Evolutionary conservation across 768 basidiomycete species (phyloP), one percentile per base, ranked within the genome.

Genomic region (Coprinopsis sp.): DNA sequence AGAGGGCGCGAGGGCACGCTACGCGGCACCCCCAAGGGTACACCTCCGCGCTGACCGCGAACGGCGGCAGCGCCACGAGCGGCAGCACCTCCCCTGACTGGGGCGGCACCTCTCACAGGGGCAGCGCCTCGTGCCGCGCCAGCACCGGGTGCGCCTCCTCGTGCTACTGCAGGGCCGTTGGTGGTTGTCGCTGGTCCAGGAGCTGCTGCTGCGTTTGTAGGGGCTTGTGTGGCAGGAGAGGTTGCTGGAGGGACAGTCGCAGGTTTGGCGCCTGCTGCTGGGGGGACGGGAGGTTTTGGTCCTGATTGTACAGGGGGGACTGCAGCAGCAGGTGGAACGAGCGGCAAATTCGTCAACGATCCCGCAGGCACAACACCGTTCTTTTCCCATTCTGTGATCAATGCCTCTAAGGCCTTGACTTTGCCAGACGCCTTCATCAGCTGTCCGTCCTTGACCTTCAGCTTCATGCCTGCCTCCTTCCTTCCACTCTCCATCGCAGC

Each of bases 401-500:
- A 77, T 10, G 72, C 70, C 56, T 89, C 86, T 28, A 87, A 67
- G 6, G 84, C 81, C 65, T 87, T 89, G 40, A 87, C 66, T 47
- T 72, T 76, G 47, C 65, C 67, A 57, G 86, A 79, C 8, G 77
- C 68, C 41, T 70, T 76, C 24, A 80, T 70, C n/a, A 89, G 66
- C 53, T 84, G 84, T 1, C 69, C 66, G 53, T 91, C 87, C 64
- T 88, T 89, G 33, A 90, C 53, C 59, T 83, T 86, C 27, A 65
- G 59, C 65, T 84, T 85, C 19, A 78, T 69, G 1, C 56, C 67
- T 41, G 74, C 70, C 52, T 90, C 87, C 67, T 76, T 68, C 37
- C 87, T 71, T 2, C 87, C 87, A 2, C 77, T 68, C 40, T 90
- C 87, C 6, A 84, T 71, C 1, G 87, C 87, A 5, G 76, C 69